Evolutionary conservation across 164 flowering plant genomes (phyloP).

Genomic region (Chloranthus sessilifolius): DNA sequence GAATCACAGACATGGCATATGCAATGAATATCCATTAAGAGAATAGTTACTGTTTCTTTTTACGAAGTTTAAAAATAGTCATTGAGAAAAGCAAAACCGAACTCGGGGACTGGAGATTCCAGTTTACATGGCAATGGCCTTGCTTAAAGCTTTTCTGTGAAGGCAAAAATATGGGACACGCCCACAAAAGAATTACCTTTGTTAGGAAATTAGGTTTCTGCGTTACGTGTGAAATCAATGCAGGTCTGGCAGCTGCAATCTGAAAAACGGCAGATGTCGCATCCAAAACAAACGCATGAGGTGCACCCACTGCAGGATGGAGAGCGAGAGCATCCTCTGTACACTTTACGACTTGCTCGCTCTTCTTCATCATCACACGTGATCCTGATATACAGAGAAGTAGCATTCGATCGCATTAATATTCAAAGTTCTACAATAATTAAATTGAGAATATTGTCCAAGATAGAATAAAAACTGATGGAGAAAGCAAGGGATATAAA

Average conservation of each 20-base stretch:
- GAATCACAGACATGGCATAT: too few species aligned
- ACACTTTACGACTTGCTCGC: conserved; percentile 69
- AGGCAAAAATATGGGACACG: conserved; percentile 10
- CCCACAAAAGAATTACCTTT: conserved; percentile 6
- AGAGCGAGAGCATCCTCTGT: conserved; percentile 64
- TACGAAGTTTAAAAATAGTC: conserved; percentile 5
- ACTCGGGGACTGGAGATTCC: conserved; percentile 7
- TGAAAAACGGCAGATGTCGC: conserved; percentile 70
- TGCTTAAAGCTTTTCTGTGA: conserved; percentile 1
- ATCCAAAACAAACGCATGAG: conserved; percentile 85
- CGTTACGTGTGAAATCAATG: conserved; percentile 64
- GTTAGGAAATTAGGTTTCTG: conserved; percentile 20
- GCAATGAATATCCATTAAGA: conserved; percentile 7
- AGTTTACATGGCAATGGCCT: conserved; percentile 5
- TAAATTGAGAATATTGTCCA: too few species aligned
- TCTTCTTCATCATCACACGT: conserved; percentile 76
- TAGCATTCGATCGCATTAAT: not conserved
- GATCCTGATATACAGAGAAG: conserved; percentile 28
- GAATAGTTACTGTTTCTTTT: conserved; percentile 1
- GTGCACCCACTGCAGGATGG: conserved; percentile 81
- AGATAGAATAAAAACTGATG: not conserved
- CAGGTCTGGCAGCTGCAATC: conserved; percentile 92
- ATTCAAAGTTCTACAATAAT: too few species aligned
- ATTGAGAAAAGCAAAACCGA: conserved; percentile 11
- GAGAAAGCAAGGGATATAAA: not conserved